Evolutionary conservation across 768 basidiomycete species (phyloP).

Genomic region (Lactarius akahatsu): DNA sequence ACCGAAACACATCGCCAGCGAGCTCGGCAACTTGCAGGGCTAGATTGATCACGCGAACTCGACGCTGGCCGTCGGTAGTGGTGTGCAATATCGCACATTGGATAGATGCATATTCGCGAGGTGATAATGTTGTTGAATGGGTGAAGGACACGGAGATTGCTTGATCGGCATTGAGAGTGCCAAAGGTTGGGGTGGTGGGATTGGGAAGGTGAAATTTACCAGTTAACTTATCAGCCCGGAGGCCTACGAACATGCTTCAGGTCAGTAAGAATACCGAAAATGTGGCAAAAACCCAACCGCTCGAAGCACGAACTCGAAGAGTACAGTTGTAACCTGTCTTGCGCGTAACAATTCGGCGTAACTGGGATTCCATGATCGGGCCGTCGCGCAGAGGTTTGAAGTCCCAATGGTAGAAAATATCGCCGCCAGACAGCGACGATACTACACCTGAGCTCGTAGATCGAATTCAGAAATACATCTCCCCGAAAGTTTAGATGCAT

Average conservation of each 20-base stretch:
- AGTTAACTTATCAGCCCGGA: constrained; percentile 62
- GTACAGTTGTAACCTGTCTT: constrained; percentile 78
- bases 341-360: constrained; percentile 64
- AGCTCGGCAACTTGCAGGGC: constrained; percentile 76
- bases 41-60: constrained; percentile 86
- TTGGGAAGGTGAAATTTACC: constrained; percentile 72
- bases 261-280: constrained; percentile 3
- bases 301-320: constrained; percentile 80
- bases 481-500: constrained; percentile 30
- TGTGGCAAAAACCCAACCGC: constrained; percentile 48
- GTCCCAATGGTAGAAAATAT: constrained; percentile 89
- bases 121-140: constrained; percentile 66
- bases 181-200: constrained; percentile 74
- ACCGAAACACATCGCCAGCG: constrained; percentile 90
- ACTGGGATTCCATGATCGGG: constrained; percentile 65
- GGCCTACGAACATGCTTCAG: constrained; percentile 41
- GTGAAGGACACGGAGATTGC: constrained; percentile 73
- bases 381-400: constrained; percentile 72
- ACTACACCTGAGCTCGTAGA: constrained; percentile 50
- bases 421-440: constrained; percentile 79
- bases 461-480: not conserved
- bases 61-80: constrained; percentile 66
- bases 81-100: constrained; percentile 92
- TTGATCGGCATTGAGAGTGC: constrained; percentile 78
- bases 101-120: constrained; percentile 70